These are phyloP conservation scores for Monascus ruber DNA, from an alignment of 2,329 filamentous ascomycete species.

Conservation along the genomic window DNA sequence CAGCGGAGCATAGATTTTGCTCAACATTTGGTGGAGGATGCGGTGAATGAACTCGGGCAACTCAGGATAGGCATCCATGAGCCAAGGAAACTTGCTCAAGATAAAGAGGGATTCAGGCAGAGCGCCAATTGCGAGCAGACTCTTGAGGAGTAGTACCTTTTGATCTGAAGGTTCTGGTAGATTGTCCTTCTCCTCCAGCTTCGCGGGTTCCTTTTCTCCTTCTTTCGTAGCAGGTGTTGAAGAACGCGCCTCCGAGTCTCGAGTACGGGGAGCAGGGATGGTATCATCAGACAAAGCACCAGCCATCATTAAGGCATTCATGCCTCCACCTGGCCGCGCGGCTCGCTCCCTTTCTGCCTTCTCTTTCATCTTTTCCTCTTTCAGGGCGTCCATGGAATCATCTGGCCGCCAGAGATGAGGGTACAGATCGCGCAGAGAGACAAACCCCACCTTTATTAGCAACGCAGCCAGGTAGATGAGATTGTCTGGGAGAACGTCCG, in stretches of 20 bases:
- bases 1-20: slow-evolving; percentile 54
- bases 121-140: slow-evolving; percentile 80
- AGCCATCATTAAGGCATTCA: slow-evolving; percentile 78
- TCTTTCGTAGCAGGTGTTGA: slow-evolving; percentile 44
- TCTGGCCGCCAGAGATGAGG: slow-evolving; percentile 82
- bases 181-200: slow-evolving; percentile 37
- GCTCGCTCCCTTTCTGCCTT: slow-evolving; percentile 66
- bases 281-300: slow-evolving; percentile 80
- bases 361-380: slow-evolving; percentile 59
- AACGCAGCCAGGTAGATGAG: slow-evolving; percentile 84
- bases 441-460: slow-evolving; percentile 93
- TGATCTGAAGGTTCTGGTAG: slow-evolving; percentile 70
- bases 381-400: slow-evolving; percentile 66
- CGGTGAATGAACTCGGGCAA: slow-evolving; percentile 73
- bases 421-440: slow-evolving; percentile 82
- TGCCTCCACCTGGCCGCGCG: slow-evolving; percentile 56
- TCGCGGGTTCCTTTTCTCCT: slow-evolving; percentile 27
- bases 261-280: slow-evolving; percentile 35
- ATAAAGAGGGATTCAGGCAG: slow-evolving; percentile 89
- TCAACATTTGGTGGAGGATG: slow-evolving; percentile 69
- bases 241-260: slow-evolving; percentile 43
- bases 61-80: slow-evolving; percentile 73
- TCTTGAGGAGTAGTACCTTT: slow-evolving; percentile 73
- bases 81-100: slow-evolving; percentile 83
- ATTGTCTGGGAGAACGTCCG: slow-evolving; percentile 78